Evolutionary conservation across 2,329 filamentous ascomycete species (phyloP), one percentile per base, ranked within the genome.

Genomic region (Clonostachys rosea): DNA sequence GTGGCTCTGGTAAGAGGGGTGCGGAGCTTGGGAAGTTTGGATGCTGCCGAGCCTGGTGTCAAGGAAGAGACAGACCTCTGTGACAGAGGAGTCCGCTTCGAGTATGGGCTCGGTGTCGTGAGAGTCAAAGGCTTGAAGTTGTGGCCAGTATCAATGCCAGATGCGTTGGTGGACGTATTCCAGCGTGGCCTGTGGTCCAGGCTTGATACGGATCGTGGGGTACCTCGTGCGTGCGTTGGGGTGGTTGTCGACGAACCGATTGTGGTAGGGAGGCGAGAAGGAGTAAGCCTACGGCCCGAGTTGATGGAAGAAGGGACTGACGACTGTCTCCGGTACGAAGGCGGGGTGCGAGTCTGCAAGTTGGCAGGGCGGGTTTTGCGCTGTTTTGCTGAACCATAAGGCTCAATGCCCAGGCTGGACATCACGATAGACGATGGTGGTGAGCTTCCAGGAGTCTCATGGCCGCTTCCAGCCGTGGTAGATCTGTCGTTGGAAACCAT

Each of bases 401-500:
- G 68, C 40, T 76, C 71, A 20, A 79, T 56, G 13, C 78, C 78
- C 12, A 80, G 63, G 42, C 66, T 73, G 2, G 77, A 75, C 78
- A 83, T 81, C 54, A 81, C 76, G 46, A 83, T 75, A 0, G 79
- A 83, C 5, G 79, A 83, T 5, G 79, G 78, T 8, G 79, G 79
- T 17, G 79, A 83, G 68, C 82, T 89, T 42, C 84, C 82, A 0
- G 86, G 86, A 0, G 86, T 89, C 34, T 86, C 89, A 42, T 83
- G 68, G 42, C 80, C 78, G 57, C 88, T 92, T 51, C 78, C 84
- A 30, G 24, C 24, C 10, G 80, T 69, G 3, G 84, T 79, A 3
- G 88, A 91, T 45, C 82, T 79, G 59, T 95, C 90, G 54, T 88
- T 88, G 3, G 89, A 95, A 5, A 95, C 74, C 65, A 96, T 89